Evolutionary conservation across 148 eudicot species (phyloP).

Genomic region (Vaccinium macrocarpon): DNA sequence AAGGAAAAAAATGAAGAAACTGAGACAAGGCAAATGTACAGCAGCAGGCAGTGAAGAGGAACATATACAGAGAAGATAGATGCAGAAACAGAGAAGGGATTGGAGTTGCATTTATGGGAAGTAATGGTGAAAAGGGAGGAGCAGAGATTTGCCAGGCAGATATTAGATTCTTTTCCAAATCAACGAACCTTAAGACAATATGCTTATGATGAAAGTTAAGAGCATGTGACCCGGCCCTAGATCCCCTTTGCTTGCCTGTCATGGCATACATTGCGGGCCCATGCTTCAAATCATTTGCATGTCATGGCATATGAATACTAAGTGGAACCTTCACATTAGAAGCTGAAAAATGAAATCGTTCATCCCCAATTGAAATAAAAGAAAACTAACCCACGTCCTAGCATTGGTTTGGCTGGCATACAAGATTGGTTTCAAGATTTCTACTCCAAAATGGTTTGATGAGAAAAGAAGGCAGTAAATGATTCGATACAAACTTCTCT

Average conservation of each 20-base stretch:
- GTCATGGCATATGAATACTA: background rate
- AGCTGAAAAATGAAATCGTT: background rate
- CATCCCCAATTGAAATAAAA: background rate
- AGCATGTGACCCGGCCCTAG: background rate
- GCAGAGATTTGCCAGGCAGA: background rate
- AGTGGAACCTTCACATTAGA: background rate
- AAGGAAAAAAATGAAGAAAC: background rate
- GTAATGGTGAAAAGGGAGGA: background rate
- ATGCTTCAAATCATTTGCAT: background rate
- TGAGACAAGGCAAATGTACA: background rate
- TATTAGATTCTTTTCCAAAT: background rate
- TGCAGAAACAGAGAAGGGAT: background rate
- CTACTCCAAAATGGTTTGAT: too few relatives aligned
- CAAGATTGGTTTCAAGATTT: too few relatives aligned
- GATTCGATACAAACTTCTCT: too few relatives aligned
- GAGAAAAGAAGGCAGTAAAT: too few relatives aligned
- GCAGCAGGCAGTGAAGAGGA: background rate
- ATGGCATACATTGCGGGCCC: background rate
- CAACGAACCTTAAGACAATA: background rate
- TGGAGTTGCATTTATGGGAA: background rate
- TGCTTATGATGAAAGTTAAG: background rate
- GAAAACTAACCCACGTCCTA: background rate
- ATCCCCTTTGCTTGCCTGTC: background rate
- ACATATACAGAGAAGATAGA: background rate
- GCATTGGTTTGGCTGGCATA: too few relatives aligned